Conservation (phyloP, 306 rosid genomes). For the Acmispon strigosus region DNA sequence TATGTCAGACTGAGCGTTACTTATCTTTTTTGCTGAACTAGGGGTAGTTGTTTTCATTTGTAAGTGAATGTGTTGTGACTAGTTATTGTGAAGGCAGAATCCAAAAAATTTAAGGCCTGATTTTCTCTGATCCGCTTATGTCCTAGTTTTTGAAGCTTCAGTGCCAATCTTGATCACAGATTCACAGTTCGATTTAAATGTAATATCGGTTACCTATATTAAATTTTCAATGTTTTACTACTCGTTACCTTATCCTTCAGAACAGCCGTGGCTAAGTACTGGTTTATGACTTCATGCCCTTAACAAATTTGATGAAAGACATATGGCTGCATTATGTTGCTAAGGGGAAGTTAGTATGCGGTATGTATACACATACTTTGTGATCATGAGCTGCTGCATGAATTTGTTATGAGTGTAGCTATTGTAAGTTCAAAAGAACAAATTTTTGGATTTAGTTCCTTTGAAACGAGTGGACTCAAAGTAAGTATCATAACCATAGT, state of each 20-base stretch:
- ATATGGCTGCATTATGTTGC: too few species aligned
- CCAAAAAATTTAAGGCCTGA: neutral
- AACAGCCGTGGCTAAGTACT: too few species aligned
- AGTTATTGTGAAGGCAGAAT: conserved; percentile 5
- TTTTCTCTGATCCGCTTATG: neutral
- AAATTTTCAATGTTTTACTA: neutral
- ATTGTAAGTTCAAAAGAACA: too few species aligned
- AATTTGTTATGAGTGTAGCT: too few species aligned
- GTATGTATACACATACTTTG: too few species aligned
- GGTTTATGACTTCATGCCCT: too few species aligned
- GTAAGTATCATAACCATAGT: too few species aligned
- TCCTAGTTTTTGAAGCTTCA: neutral
- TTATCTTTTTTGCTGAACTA: neutral
- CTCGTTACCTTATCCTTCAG: neutral
- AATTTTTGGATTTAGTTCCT: too few species aligned
- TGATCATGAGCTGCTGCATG: too few species aligned
- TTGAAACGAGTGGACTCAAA: too few species aligned
- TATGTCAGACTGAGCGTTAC: neutral
- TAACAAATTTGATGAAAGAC: too few species aligned
- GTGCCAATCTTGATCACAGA: neutral
- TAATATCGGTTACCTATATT: neutral
- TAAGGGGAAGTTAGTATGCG: too few species aligned
- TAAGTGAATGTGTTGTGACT: neutral
- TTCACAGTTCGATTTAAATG: neutral
- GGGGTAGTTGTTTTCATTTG: neutral